Base-by-base conservation (phyloP, 2,329 filamentous ascomycete species). In the Penicillium sp. region DNA sequence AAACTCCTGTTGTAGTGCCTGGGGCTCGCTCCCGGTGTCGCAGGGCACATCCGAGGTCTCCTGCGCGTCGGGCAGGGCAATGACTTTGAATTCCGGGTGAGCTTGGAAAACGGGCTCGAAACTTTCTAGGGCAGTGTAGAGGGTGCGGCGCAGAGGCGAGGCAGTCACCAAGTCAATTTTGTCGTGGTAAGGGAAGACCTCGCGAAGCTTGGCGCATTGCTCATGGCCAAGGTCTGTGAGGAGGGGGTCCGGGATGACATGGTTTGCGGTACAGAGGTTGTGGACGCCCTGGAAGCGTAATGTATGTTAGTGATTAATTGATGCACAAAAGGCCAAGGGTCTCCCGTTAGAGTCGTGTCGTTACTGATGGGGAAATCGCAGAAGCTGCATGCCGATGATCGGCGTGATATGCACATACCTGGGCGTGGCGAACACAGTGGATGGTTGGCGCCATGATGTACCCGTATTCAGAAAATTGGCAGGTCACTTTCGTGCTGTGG, bases 141-240 rank as follows among this genome's bases (percentile, higher is more conserved):
- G 80, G 2, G 92, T 95, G 58, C 92, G 85, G 49, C 88, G 86
- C 62, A 96, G 81, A 6, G 92, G 91, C 1, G 90, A 94, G 37
- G 90, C 86, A 22, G 92, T 82, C 12, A 96, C 81, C 63, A 89
- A 81, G 4, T 88, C 87, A 67, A 94, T 77, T 37, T 80, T 74
- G 58, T 79, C 76, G 69, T 89, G 87, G 72, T 83, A 74, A 9
- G 88, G 84, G 70, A 95, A 96, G 46, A 58, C 65, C 27, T 78
- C 68, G 64, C 81, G 74, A 40, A 96, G 85, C 15, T 74, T 71
- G 25, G 73, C 77, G 76, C 91, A 95, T 81, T 97, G 91, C 58
- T 85, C 67, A 69, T 87, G 80, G 64, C 92, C 92, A n/a, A 87
- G 79, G 0, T 83, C 79, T 1, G 92, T 96, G 51, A 96, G 82